Conservation (phyloP, 768 basidiomycete genomes). For the Rhodotorula taiwanensis region DNA sequence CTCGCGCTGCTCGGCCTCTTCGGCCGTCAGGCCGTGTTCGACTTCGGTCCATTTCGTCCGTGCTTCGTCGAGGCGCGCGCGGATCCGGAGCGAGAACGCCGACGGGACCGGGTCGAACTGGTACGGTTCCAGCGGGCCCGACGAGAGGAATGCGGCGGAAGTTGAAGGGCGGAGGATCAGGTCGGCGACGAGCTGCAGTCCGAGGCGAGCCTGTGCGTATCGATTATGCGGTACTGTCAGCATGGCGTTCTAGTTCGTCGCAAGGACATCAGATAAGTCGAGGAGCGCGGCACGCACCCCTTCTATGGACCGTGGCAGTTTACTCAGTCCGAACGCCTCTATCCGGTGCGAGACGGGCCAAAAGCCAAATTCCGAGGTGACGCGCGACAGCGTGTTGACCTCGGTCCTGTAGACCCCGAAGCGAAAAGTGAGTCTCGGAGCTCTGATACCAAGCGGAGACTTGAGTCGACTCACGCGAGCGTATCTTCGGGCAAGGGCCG, state of each 20-base stretch:
- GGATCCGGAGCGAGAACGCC: conserved; percentile 12
- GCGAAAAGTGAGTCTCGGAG: no score
- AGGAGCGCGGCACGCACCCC: conserved; percentile 14
- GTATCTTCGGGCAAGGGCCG: background rate
- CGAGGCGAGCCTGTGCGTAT: conserved; percentile 20
- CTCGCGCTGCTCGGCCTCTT: background rate
- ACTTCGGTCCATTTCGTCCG: conserved; percentile 5
- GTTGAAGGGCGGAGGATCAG: conserved; percentile 30
- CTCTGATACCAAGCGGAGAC: background rate
- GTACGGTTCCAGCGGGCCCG: conserved; percentile 30
- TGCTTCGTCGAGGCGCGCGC: conserved; percentile 25
- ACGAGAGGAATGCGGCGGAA: conserved; percentile 6
- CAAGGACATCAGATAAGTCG: background rate
- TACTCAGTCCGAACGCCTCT: conserved; percentile 22
- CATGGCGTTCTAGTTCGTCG: background rate
- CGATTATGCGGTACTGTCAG: background rate
- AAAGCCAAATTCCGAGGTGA: conserved; percentile 36
- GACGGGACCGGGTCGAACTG: conserved; percentile 34
- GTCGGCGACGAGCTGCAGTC: conserved; percentile 23
- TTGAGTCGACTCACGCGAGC: conserved; percentile 12
- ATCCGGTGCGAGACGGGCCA: conserved; percentile 30
- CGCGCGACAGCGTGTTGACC: conserved; percentile 15
- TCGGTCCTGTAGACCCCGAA: conserved; percentile 3
- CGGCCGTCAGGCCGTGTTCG: background rate
- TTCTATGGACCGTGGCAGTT: conserved; percentile 11